Conservation (phyloP, 805 yeast genomes). For the Hanseniaspora mollemarum region DNA sequence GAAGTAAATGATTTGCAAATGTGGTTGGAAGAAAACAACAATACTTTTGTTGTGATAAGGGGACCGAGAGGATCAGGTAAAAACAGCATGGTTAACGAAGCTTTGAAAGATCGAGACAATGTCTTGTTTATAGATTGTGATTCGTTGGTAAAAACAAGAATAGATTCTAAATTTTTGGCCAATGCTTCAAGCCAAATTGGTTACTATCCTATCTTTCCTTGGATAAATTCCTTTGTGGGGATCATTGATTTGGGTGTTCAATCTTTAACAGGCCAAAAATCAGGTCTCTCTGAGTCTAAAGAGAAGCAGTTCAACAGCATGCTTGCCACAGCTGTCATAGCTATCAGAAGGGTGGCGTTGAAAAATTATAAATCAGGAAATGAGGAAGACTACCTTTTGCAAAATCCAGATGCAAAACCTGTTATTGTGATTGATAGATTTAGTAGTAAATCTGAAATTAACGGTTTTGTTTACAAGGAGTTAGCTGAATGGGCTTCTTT, state of each 20-base stretch:
- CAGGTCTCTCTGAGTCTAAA: constrained; percentile 73
- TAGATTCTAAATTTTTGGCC: constrained; percentile 56
- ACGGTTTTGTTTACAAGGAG: constrained; percentile 57
- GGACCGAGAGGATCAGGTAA: constrained; percentile 98
- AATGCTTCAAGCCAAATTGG: constrained; percentile 69
- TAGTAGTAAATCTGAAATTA: constrained; percentile 45
- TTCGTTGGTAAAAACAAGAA: constrained; percentile 55
- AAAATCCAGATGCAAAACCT: constrained; percentile 76
- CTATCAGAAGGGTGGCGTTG: constrained; percentile 56
- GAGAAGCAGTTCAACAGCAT: constrained; percentile 75
- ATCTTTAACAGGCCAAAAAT: constrained; percentile 86
- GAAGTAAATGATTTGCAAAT: constrained; percentile 55
- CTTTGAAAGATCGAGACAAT: constrained; percentile 48
- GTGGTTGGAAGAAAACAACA: constrained; percentile 81
- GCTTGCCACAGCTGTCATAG: constrained; percentile 57
- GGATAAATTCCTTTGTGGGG: constrained; percentile 71
- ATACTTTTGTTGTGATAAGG: constrained; percentile 75
- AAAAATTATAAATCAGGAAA: constrained; percentile 39
- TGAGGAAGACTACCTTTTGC: constrained; percentile 74
- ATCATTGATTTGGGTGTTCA: constrained; percentile 77
- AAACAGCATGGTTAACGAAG: constrained; percentile 60
- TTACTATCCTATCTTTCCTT: constrained; percentile 85
- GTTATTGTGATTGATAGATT: constrained; percentile 74
- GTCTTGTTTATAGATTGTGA: constrained; percentile 72
- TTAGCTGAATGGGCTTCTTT: constrained; percentile 83